Evolutionary conservation across 169 alveolate species (phyloP).

Genomic region (Plasmodium vivax): DNA sequence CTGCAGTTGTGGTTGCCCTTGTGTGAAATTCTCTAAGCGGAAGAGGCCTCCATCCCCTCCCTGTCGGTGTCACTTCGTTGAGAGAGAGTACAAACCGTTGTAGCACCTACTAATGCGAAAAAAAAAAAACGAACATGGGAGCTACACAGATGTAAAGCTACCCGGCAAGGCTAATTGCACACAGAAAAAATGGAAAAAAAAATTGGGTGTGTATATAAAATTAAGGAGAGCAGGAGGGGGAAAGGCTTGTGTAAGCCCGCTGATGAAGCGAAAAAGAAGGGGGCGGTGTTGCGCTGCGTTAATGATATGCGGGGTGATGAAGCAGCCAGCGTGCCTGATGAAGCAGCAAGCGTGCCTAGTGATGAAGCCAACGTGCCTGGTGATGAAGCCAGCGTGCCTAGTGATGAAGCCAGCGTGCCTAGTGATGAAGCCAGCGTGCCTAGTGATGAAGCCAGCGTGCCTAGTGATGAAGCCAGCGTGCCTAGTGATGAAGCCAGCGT

Average conservation of each 20-base stretch:
- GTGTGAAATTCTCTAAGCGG: background rate
- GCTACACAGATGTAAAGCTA: background rate
- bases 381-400: background rate
- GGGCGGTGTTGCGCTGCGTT: background rate
- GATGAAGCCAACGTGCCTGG: background rate
- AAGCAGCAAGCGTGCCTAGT: background rate
- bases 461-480: background rate
- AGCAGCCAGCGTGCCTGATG: background rate
- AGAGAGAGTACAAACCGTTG: background rate
- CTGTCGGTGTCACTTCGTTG: background rate
- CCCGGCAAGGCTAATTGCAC: background rate
- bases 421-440: background rate
- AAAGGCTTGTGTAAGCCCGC: background rate
- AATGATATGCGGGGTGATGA: background rate
- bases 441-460: background rate
- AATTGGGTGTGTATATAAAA: constrained; percentile 5
- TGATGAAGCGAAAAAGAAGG: constrained; percentile 9
- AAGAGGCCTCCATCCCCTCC: background rate
- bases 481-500: background rate
- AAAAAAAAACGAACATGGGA: background rate
- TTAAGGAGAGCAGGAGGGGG: background rate
- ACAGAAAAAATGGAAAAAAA: background rate
- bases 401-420: too few species aligned
- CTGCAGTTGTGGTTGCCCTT: background rate
- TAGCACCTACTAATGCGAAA: background rate